These are phyloP conservation scores for Sphagnum fallax DNA, from an alignment of 228 moss, liverwort and hornwort genomes.

Conservation along the genomic window DNA sequence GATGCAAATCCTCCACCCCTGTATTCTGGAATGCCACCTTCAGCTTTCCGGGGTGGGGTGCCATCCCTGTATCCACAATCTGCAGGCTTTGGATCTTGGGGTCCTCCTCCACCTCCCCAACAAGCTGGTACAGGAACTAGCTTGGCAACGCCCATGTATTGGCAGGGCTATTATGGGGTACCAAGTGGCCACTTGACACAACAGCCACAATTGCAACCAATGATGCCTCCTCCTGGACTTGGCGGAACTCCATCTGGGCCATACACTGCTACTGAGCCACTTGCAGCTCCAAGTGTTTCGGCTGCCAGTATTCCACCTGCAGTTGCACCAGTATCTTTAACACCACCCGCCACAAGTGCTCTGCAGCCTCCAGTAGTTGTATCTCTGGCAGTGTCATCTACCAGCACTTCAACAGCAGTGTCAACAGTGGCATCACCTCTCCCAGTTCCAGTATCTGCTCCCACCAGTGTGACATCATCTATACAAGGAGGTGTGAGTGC, in stretches of 20 bases:
- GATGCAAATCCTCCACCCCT: slow-evolving; percentile 74
- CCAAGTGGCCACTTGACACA: slow-evolving; percentile 70
- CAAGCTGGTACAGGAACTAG: slow-evolving; percentile 69
- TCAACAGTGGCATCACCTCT: slow-evolving; percentile 23
- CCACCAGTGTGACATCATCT: slow-evolving; percentile 41
- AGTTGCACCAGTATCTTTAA: slow-evolving; percentile 17
- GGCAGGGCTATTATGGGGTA: slow-evolving; percentile 88
- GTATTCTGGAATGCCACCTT: slow-evolving; percentile 76
- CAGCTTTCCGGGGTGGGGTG: slow-evolving; percentile 68
- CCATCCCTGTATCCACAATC: slow-evolving; percentile 68
- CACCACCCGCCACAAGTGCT: slow-evolving; percentile 15
- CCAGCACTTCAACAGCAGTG: slow-evolving; percentile 12
- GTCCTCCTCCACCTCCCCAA: slow-evolving; percentile 65
- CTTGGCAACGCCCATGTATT: slow-evolving; percentile 94
- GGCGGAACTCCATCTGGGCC: slow-evolving; percentile 15
- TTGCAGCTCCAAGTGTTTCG: slow-evolving; percentile 15
- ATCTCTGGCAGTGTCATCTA: background rate
- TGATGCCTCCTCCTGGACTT: slow-evolving; percentile 13
- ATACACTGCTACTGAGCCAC: slow-evolving; percentile 15
- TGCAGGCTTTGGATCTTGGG: slow-evolving; percentile 75
- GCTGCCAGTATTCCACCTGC: slow-evolving; percentile 16
- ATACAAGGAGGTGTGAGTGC: slow-evolving; percentile 78
- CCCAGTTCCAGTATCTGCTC: slow-evolving; percentile 46
- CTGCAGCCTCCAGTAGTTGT: slow-evolving; percentile 17
- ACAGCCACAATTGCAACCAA: slow-evolving; percentile 38